phyloP scores from a whole-genome alignment of 73 alveolate species.

The Paramecium sexaurelia region DNA sequence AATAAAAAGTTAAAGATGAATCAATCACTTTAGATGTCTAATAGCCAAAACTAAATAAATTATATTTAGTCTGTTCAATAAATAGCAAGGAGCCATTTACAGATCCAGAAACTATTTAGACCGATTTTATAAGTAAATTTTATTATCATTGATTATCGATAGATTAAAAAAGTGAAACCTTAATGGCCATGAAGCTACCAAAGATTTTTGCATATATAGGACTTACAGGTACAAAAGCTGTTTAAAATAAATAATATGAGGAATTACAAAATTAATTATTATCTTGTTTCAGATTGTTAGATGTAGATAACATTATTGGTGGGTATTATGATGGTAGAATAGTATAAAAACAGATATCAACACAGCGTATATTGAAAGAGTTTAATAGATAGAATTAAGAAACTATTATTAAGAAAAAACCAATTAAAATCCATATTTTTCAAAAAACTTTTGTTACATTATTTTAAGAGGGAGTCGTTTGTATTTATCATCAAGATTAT shows the following conservation, averaged over 20 bases:
- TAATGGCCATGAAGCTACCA: conserved; percentile 39
- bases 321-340: conserved; percentile 38
- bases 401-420: not conserved
- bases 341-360: not conserved
- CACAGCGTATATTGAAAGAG: not conserved
- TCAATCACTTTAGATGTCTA: not conserved
- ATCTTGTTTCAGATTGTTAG: conserved; percentile 15
- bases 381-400: not conserved
- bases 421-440: conserved; percentile 7
- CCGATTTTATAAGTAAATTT: not conserved
- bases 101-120: conserved; percentile 25
- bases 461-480: conserved; percentile 28
- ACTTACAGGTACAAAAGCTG: not conserved
- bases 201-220: not conserved
- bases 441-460: not conserved
- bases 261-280: not conserved
- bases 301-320: not conserved
- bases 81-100: conserved; percentile 25
- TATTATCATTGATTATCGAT: not conserved
- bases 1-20: not conserved
- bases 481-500: not conserved
- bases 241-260: not conserved
- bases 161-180: conserved; percentile 1
- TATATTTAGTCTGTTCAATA: conserved; percentile 9
- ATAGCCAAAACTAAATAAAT: not conserved